Percentiles rank a stretch among this genome's conserved stretches.
These are phyloP conservation scores for Anethum foeniculum DNA, from an alignment of 140 eudicot genomes.

Conservation along the genomic window DNA sequence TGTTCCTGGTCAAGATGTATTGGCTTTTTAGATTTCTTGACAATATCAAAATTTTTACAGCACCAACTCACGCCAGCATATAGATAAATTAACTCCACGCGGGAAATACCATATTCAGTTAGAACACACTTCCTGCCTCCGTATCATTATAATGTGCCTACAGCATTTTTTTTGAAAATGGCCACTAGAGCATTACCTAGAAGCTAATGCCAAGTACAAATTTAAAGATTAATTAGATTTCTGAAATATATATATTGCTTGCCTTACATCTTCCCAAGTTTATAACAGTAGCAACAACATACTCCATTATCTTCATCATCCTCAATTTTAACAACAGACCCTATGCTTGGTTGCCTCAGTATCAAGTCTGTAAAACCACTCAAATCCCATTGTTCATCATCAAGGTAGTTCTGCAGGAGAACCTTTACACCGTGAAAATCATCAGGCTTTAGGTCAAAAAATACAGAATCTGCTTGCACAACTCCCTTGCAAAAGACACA, in stretches of 20 bases:
- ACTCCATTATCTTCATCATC: slow-evolving; percentile 56
- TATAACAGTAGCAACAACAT: slow-evolving; percentile 58
- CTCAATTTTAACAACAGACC: slow-evolving; percentile 72
- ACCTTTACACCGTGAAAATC: slow-evolving; percentile 87
- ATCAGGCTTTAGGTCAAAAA: slow-evolving; percentile 79
- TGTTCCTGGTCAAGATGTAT: slow-evolving; percentile 30
- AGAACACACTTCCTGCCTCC: neutral
- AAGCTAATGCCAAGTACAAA: neutral
- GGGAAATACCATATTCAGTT: neutral
- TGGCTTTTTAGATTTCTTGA: neutral
- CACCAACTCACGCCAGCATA: neutral
- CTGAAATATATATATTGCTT: neutral
- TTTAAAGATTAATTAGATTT: neutral
- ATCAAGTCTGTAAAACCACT: slow-evolving; percentile 82
- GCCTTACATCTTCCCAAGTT: slow-evolving; percentile 78
- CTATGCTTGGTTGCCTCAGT: slow-evolving; percentile 60
- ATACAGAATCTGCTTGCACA: slow-evolving; percentile 86
- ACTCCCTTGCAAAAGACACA: slow-evolving; percentile 44
- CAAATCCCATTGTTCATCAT: slow-evolving; percentile 67
- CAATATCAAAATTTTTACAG: neutral
- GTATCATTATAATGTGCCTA: neutral
- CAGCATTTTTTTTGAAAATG: neutral
- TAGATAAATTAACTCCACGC: neutral
- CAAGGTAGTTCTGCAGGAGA: slow-evolving; percentile 60
- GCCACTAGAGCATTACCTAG: neutral